Base-by-base conservation (phyloP, 164 flowering plant genomes). In the Liquidambar formosana region DNA sequence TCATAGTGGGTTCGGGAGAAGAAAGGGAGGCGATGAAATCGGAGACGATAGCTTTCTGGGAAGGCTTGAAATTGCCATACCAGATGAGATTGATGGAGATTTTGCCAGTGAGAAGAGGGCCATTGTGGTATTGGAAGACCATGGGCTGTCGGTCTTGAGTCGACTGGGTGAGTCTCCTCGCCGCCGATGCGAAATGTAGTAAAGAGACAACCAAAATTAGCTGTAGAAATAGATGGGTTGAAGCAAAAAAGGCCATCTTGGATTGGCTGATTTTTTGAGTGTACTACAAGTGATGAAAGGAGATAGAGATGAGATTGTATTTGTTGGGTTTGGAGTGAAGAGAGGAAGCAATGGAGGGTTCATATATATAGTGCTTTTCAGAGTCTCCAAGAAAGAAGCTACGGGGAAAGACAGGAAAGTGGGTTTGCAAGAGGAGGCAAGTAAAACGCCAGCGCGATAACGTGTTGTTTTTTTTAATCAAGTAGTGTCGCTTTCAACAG, bases 11-110 rank as follows among this genome's bases (percentile, higher is more conserved):
- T 4, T 18, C 54, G 3, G 75, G 15, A 11, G 54, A n/a, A 1
- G 75, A 64, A 0, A 81, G 68, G 4, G 86, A 83, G 56, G 76
- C 25, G 56, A 83, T 23, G 72, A 83, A 83, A 70, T 83, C 86
- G 0, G 79, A 57, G 23, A 83, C 41, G 22, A 83, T 73, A 11
- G 84, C 76, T n/a, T 66, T 26, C 49, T 80, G 82, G 33, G 79
- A 68, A 1, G 86, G 81, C 16, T 65, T 80, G 76, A 83, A 83
- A 15, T 72, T 73, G 57, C 86, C 86, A 23, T 82, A 82, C 83
- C 83, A 82, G 22, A 82, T 70, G 6, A 82, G 70, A 46, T 76
- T 78, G 22, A 83, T 28, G 9, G 81, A 23, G 58, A 78, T 67
- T 57, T 76, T 72, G 4, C 86, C 86, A 9, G 67, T 57, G 14